These are phyloP conservation scores for Penicillium hordei DNA, from an alignment of 2,329 filamentous ascomycete genomes.

Conservation along the genomic window DNA sequence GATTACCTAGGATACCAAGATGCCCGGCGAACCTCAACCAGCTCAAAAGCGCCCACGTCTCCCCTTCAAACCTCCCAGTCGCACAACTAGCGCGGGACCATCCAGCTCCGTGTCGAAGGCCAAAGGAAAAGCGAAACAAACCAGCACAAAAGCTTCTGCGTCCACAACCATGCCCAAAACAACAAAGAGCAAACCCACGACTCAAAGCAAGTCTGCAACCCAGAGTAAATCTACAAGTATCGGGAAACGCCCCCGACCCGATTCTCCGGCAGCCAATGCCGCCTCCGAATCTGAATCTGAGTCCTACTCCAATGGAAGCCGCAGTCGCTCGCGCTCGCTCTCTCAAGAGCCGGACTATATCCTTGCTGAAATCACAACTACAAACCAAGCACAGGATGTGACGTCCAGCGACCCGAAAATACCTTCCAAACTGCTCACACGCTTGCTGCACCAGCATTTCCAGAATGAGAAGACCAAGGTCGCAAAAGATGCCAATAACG, in stretches of 20 bases:
- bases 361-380: conserved; percentile 46
- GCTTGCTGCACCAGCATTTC: conserved; percentile 78
- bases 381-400: conserved; percentile 29
- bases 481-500: conserved; percentile 71
- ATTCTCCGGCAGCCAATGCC: conserved; percentile 11
- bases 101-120: conserved; percentile 23
- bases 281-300: conserved; percentile 17
- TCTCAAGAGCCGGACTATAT: conserved; percentile 49
- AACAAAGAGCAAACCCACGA: conserved; percentile 9
- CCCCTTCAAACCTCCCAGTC: conserved; percentile 48
- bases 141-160: conserved; percentile 8
- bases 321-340: conserved; percentile 23
- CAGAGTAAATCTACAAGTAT: conserved; percentile 14
- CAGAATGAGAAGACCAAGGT: conserved; percentile 68
- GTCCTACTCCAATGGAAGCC: conserved; percentile 20
- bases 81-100: conserved; percentile 27
- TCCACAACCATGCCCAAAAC: conserved; percentile 10
- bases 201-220: conserved; percentile 7
- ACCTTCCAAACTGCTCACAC: conserved; percentile 70
- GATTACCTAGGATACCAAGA: conserved; percentile 8
- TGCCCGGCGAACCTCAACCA: conserved; percentile 32
- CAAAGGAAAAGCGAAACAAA: conserved; percentile 22
- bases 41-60: conserved; percentile 40
- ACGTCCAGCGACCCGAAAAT: conserved; percentile 52
- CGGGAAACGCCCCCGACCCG: conserved; percentile 16